These are phyloP conservation scores for Jasminum sambac DNA, from an alignment of 257 asterid species.

Conservation along the genomic window DNA sequence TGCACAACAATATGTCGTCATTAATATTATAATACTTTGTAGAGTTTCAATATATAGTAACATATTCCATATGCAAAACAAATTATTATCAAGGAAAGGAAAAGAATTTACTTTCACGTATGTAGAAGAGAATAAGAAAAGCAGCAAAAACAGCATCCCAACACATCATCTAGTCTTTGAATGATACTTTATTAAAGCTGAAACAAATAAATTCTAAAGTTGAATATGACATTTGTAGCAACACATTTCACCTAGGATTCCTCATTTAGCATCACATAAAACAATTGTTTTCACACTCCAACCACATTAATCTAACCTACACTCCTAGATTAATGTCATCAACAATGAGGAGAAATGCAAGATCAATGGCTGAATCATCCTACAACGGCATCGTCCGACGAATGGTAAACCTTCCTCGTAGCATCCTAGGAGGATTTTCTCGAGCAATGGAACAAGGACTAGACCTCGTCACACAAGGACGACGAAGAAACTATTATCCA, in stretches of 20 bases:
- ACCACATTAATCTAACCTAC: not conserved
- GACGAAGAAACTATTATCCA: constrained; percentile 37
- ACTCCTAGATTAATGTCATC: constrained; percentile 37
- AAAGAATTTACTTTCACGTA: constrained; percentile 5
- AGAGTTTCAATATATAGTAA: too few species aligned
- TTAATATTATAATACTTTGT: too few species aligned
- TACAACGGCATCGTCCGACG: constrained; percentile 44
- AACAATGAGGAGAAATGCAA: constrained; percentile 35
- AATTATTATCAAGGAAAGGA: constrained; percentile 24
- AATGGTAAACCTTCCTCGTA: constrained; percentile 67
- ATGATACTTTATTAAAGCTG: constrained; percentile 30
- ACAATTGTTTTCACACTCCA: not conserved
- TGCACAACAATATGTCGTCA: too few species aligned
- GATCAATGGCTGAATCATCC: constrained; percentile 45
- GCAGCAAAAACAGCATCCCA: constrained; percentile 11
- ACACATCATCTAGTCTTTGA: constrained; percentile 22
- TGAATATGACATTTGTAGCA: constrained; percentile 26
- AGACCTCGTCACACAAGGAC: constrained; percentile 42
- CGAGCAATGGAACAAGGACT: constrained; percentile 66
- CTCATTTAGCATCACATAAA: constrained; percentile 10
- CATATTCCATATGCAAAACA: not conserved
- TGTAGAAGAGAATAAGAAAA: constrained; percentile 16
- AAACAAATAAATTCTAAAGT: constrained; percentile 27
- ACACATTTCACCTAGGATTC: constrained; percentile 42
- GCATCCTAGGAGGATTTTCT: constrained; percentile 56